phyloP scores from a whole-genome alignment of 179 eudicot species.

The Monotropa hypopitys region DNA sequence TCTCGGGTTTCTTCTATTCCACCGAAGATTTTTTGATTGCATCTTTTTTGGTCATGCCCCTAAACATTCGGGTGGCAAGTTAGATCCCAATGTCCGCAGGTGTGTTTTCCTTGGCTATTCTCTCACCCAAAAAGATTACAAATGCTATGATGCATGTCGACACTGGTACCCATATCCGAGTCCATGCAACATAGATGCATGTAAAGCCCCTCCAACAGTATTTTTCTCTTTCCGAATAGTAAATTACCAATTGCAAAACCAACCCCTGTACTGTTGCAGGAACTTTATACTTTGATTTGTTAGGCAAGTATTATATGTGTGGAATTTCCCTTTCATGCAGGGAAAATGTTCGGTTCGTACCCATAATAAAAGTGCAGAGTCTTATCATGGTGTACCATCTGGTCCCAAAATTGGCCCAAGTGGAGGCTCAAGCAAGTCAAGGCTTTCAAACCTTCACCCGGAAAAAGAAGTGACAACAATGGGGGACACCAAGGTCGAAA shows the following conservation, averaged over 20 bases:
- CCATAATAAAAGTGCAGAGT: conserved; percentile 11
- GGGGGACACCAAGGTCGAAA: conserved; percentile 4
- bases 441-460: conserved; percentile 17
- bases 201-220: no score
- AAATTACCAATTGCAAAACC: conserved; percentile 6
- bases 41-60: no score
- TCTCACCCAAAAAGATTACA: no score
- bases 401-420: conserved; percentile 21
- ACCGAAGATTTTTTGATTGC: no score
- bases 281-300: background rate
- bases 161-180: no score
- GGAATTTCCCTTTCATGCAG: conserved; percentile 1
- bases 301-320: background rate
- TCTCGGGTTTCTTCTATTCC: no score
- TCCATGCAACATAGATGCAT: background rate
- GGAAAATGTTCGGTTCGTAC: conserved; percentile 15
- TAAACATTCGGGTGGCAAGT: no score
- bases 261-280: background rate
- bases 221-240: no score
- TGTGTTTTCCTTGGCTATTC: no score
- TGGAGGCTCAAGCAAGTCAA: conserved; percentile 26
- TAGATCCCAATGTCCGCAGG: no score
- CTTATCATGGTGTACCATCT: conserved; percentile 13
- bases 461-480: conserved; percentile 9
- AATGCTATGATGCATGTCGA: no score